Base-by-base conservation (phyloP, 371 early-diverging fungal genomes). In the Mortierella sp. region DNA sequence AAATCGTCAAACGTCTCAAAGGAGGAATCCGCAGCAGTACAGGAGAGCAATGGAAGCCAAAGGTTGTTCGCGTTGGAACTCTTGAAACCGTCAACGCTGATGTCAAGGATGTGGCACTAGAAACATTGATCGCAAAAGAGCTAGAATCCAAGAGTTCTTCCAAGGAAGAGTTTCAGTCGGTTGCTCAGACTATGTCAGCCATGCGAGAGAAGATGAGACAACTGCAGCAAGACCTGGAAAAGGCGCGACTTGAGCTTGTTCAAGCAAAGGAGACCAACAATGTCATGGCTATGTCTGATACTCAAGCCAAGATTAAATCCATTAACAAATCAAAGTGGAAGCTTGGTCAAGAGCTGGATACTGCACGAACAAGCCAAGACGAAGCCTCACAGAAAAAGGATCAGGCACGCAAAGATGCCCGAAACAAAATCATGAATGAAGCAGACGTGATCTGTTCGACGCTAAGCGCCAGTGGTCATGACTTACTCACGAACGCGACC, bases 391-490 rank as follows among this genome's bases (percentile, higher is more conserved):
- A 72, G 57, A 75, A 80, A 37, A 82, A 81, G 50, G 86, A 86
- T 45, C 80, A 80, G 57, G 79, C 87, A 0, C 82, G 86, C 63
- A 70, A 87, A 59, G 82, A 87, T 30, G 83, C 91, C 1, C 88
- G 92, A 7, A 82, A 90, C 64, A 87, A 90, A 66, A 88, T 94
- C n/a, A 70, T 95, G 73, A 83, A 85, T 18, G 84, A 86, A 43
- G 92, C 93, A 0, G 91, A 94, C 75, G 86, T 95, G 37, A 86
- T 96, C 11, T 91, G 94, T 68, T 88, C 91, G 47, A 97, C 98
- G 1, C 82, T 98, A 43, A 91, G 92, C 71, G 94, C 93, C 7
- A 93, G 94, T 66, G 98, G 97, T 0, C 95, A 97, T 62, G 96
- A 97, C 25, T 84, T 90, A 68, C 72, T 97, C 51, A 84, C 89